Evolutionary conservation across 352 stramenopile species (phyloP).

Genomic region (Pythium biforme): DNA sequence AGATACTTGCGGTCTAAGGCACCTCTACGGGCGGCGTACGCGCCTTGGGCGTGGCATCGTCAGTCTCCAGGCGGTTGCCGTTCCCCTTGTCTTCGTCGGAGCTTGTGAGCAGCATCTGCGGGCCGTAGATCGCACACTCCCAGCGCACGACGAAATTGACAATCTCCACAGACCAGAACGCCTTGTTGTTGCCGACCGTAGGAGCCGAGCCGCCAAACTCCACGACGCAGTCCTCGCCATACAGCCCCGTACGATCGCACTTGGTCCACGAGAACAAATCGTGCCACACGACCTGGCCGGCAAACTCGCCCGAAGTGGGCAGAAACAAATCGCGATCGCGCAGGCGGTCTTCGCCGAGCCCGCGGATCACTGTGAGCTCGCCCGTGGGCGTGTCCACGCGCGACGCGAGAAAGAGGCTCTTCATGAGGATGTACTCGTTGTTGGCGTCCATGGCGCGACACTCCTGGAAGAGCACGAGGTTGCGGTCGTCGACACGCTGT

Average conservation of each 20-base stretch:
- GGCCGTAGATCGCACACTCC: constrained; percentile 37
- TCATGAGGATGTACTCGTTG: constrained; percentile 28
- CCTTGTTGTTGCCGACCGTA: constrained; percentile 36
- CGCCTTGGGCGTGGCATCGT: neutral
- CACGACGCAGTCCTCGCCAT: constrained; percentile 33
- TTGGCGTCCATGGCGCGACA: constrained; percentile 27
- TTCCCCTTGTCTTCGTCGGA: neutral
- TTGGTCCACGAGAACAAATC: constrained; percentile 33
- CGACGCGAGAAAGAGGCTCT: constrained; percentile 26
- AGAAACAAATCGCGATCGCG: constrained; percentile 29
- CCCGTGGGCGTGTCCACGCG: constrained; percentile 10
- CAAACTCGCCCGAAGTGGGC: constrained; percentile 9
- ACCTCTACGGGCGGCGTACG: constrained; percentile 5
- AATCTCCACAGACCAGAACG: constrained; percentile 47
- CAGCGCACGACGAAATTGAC: constrained; percentile 40
- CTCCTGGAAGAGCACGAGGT: constrained; percentile 33
- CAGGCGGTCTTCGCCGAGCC: constrained; percentile 34
- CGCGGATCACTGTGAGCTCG: constrained; percentile 28
- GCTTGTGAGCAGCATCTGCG: constrained; percentile 14
- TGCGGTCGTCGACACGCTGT: constrained; percentile 33
- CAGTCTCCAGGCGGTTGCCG: neutral
- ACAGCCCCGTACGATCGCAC: constrained; percentile 30
- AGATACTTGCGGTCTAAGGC: neutral
- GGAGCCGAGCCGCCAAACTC: constrained; percentile 36
- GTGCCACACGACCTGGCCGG: constrained; percentile 26